Conservation (phyloP, 75 land plant genomes). For the Isoetes taiwanensis region DNA sequence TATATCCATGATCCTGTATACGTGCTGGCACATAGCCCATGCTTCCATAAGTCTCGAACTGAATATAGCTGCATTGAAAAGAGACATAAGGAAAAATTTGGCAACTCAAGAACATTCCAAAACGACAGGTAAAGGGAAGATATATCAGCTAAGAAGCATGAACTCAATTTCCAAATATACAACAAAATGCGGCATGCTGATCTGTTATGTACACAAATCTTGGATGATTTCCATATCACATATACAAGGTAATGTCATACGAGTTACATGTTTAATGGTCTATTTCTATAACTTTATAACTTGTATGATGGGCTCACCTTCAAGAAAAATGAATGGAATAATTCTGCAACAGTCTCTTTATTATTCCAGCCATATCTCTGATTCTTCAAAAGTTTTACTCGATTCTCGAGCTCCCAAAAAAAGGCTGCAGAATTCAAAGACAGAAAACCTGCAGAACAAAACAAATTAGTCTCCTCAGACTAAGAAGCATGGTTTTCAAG, state of each 20-base stretch:
- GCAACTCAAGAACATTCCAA: neutral
- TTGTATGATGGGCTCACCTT: conserved; percentile 17
- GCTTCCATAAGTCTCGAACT: conserved; percentile 35
- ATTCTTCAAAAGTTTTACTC: conserved; percentile 4
- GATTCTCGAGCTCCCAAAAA: conserved; percentile 8
- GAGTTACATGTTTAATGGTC: neutral
- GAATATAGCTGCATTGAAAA: conserved; percentile 26
- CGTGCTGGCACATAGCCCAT: conserved; percentile 45
- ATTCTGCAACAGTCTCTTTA: conserved; percentile 29
- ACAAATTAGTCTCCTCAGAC: too few relatives aligned
- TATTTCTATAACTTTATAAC: neutral
- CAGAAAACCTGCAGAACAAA: too few relatives aligned
- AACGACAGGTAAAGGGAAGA: neutral
- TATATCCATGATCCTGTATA: conserved; percentile 39
- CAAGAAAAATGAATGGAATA: conserved; percentile 27
- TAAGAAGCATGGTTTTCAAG: too few relatives aligned
- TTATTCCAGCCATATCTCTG: conserved; percentile 24
- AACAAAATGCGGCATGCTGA: neutral
- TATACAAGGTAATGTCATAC: neutral
- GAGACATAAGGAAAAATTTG: neutral
- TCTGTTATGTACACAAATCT: neutral
- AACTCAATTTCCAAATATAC: neutral
- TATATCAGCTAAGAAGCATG: neutral
- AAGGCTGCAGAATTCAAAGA: conserved; percentile 9
- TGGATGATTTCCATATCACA: neutral